Conservation (phyloP, 352 stramenopile genomes). For the Phytophthora fragariaefolia region DNA sequence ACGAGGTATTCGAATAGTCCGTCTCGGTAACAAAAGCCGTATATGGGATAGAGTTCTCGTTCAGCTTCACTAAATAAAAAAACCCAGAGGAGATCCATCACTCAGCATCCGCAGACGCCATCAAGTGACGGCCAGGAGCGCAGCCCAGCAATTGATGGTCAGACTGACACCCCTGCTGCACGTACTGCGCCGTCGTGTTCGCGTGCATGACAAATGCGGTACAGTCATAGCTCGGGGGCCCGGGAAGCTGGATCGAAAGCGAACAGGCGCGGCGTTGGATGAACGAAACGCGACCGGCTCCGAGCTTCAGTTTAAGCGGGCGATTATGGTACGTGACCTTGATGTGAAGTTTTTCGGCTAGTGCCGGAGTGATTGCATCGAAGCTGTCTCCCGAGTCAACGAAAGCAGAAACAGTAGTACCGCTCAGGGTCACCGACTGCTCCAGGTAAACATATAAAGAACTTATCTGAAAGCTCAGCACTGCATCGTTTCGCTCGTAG, state of each 20-base stretch:
- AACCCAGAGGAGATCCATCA: conserved; percentile 9
- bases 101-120: conserved; percentile 40
- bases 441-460: background rate
- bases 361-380: too few relatives aligned
- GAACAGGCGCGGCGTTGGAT: background rate
- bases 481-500: conserved; percentile 5
- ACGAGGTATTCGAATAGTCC: too few relatives aligned
- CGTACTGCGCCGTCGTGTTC: conserved; percentile 43
- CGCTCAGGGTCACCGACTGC: background rate
- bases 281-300: background rate
- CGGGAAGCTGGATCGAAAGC: background rate
- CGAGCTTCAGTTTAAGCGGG: background rate
- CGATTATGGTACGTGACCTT: background rate
- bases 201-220: conserved; percentile 45
- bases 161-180: conserved; percentile 32
- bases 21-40: too few relatives aligned
- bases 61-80: too few relatives aligned
- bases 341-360: background rate
- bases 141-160: conserved; percentile 49
- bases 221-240: background rate
- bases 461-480: conserved; percentile 12
- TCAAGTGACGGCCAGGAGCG: conserved; percentile 43
- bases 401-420: background rate
- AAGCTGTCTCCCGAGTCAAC: background rate
- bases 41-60: too few relatives aligned